phyloP scores from a whole-genome alignment of 352 stramenopile species.

The Pythium brachiatum region DNA sequence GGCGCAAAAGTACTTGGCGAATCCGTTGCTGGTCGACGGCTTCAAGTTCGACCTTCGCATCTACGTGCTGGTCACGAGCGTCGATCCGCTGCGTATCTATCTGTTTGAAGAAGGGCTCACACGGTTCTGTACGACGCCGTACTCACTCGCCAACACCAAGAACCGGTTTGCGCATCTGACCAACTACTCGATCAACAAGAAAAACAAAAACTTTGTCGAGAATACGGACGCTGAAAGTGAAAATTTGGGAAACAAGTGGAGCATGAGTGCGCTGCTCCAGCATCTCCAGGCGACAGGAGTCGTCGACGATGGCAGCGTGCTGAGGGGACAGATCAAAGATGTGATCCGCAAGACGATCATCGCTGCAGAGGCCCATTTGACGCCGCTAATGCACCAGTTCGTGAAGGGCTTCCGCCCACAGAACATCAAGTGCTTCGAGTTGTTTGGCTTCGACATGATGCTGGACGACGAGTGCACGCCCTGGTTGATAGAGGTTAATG shows the following conservation, averaged over 20 bases:
- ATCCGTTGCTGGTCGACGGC: constrained; percentile 76
- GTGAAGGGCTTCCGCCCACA: constrained; percentile 35
- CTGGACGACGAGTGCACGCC: constrained; percentile 51
- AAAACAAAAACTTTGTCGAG: constrained; percentile 55
- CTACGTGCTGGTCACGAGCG: constrained; percentile 87
- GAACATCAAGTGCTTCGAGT: constrained; percentile 53
- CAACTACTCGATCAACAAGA: constrained; percentile 83
- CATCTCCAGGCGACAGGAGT: constrained; percentile 34
- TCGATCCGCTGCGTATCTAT: constrained; percentile 86
- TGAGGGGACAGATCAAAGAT: constrained; percentile 43
- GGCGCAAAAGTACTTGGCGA: constrained; percentile 76
- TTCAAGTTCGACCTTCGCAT: constrained; percentile 90
- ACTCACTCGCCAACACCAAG: constrained; percentile 57
- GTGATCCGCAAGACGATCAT: constrained; percentile 75
- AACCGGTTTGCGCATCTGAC: constrained; percentile 71
- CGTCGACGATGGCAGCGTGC: constrained; percentile 30
- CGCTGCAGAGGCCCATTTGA: constrained; percentile 60
- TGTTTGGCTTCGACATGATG: constrained; percentile 81
- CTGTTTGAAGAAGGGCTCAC: constrained; percentile 84
- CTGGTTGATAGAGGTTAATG: constrained; percentile 78
- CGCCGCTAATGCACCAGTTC: constrained; percentile 55
- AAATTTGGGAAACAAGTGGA: constrained; percentile 69
- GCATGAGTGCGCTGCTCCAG: constrained; percentile 47
- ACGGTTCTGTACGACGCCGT: constrained; percentile 81
- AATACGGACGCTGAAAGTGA: constrained; percentile 41